Conservation (phyloP, 2,329 filamentous ascomycete species). For the Cryoendolithus antarcticus region DNA sequence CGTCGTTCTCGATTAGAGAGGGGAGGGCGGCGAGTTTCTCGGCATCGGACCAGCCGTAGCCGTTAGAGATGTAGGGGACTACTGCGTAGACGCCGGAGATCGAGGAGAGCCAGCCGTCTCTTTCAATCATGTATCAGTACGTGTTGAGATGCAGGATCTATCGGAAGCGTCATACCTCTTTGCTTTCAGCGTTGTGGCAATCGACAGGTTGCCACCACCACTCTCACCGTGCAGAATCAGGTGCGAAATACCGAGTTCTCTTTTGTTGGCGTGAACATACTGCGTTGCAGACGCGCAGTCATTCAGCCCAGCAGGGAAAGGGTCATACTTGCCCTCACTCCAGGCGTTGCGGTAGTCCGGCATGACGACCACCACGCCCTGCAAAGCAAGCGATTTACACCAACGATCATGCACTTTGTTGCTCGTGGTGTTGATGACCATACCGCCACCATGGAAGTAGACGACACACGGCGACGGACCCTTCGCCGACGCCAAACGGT, state of each 20-base stretch:
- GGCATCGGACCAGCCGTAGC: constrained; percentile 9
- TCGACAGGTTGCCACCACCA: constrained; percentile 19
- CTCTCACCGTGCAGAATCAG: constrained; percentile 20
- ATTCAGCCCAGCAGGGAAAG: constrained; percentile 19
- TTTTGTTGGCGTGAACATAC: constrained; percentile 12
- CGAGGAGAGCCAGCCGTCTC: constrained; percentile 16
- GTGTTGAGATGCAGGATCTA: background rate
- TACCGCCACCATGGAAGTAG: constrained; percentile 21
- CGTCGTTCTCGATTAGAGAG: constrained; percentile 17
- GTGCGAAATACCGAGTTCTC: constrained; percentile 14
- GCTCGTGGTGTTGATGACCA: constrained; percentile 12
- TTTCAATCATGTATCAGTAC: background rate
- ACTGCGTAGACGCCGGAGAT: constrained; percentile 17
- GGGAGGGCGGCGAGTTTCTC: constrained; percentile 15
- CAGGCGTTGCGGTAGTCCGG: constrained; percentile 23
- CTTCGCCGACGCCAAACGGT: constrained; percentile 4
- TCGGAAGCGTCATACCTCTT: constrained; percentile 4
- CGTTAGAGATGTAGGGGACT: constrained; percentile 17
- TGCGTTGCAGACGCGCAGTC: constrained; percentile 18
- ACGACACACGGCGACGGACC: constrained; percentile 14
- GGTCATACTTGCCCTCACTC: constrained; percentile 12
- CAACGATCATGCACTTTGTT: constrained; percentile 16
- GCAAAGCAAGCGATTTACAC: constrained; percentile 14
- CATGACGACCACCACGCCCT: constrained; percentile 15
- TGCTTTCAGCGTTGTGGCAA: constrained; percentile 18